Conservation (phyloP, 1,284 basidiomycete species). For the Cryptococcus amylolentus region DNA sequence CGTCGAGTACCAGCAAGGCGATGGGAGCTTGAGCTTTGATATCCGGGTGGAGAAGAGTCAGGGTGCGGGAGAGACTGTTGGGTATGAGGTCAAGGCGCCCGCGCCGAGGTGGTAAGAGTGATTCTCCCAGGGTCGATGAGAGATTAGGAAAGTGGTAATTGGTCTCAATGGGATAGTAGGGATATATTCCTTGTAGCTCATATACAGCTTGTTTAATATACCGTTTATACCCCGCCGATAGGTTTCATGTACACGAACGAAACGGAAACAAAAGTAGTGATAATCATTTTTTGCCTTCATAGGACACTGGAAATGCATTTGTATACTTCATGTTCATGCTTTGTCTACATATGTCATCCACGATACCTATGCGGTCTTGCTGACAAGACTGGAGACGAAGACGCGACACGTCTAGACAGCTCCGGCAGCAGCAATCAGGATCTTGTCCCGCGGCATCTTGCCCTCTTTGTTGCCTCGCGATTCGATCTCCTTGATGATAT, state of each 20-base stretch:
- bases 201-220: too few relatives aligned
- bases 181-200: too few relatives aligned
- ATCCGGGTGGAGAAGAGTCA: slow-evolving; percentile 81
- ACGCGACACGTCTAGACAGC: slow-evolving; percentile 10
- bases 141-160: too few relatives aligned
- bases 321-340: too few relatives aligned
- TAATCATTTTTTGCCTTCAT: too few relatives aligned
- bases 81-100: slow-evolving; percentile 36
- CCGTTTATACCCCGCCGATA: too few relatives aligned
- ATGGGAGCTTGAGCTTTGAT: slow-evolving; percentile 75
- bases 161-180: too few relatives aligned
- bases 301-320: too few relatives aligned
- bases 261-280: too few relatives aligned
- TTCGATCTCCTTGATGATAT: slow-evolving; percentile 67
- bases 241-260: too few relatives aligned
- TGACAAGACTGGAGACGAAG: not conserved
- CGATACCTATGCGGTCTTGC: not conserved
- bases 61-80: slow-evolving; percentile 69
- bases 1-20: slow-evolving; percentile 60
- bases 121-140: not conserved
- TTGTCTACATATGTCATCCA: too few relatives aligned
- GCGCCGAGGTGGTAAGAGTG: slow-evolving; percentile 29
- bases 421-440: slow-evolving; percentile 48
- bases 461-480: slow-evolving; percentile 41
- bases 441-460: slow-evolving; percentile 31